Percentiles rank a stretch among this genome's conserved stretches.
Evolutionary conservation across 257 asterid genomes (phyloP).

Genomic region (Perilla frutescens): DNA sequence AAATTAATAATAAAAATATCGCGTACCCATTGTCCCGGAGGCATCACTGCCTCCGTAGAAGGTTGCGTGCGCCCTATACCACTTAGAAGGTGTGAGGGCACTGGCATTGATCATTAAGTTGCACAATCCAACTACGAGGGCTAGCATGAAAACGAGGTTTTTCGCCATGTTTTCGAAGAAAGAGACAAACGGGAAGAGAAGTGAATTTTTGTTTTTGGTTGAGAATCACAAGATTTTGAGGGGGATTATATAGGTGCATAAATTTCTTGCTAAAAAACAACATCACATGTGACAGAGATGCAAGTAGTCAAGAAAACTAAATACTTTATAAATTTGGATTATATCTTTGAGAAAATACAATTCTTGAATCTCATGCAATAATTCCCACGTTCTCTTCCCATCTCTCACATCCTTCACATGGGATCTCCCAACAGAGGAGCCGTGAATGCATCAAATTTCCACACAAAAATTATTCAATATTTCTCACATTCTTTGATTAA

Average conservation of each 20-base stretch:
- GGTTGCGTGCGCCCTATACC: constrained; percentile 61
- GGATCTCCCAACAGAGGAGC: constrained; percentile 39
- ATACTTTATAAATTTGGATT: constrained; percentile 22
- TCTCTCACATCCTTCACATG: constrained; percentile 53
- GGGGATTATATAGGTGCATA: constrained; percentile 42
- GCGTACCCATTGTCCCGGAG: constrained; percentile 74
- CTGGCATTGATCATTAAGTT: constrained; percentile 33
- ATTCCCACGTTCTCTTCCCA: constrained; percentile 56
- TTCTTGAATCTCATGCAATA: constrained; percentile 41
- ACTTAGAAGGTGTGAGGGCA: constrained; percentile 54
- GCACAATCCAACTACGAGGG: constrained; percentile 35
- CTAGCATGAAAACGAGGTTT: constrained; percentile 23
- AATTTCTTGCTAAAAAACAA: constrained; percentile 29
- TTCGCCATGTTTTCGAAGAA: constrained; percentile 39
- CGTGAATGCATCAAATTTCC: constrained; percentile 45
- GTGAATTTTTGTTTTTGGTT: constrained; percentile 7
- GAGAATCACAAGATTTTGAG: constrained; percentile 24
- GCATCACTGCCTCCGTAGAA: constrained; percentile 79
- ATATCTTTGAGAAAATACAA: neutral
- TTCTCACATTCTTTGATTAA: constrained; percentile 28
- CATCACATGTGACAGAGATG: constrained; percentile 49
- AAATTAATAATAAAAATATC: too few species aligned
- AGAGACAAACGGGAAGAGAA: neutral
- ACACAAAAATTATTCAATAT: constrained; percentile 24
- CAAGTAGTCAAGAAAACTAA: constrained; percentile 26